Evolutionary conservation across 2,329 filamentous ascomycete genomes (phyloP).

Genomic region (Mariannaea elegans): DNA sequence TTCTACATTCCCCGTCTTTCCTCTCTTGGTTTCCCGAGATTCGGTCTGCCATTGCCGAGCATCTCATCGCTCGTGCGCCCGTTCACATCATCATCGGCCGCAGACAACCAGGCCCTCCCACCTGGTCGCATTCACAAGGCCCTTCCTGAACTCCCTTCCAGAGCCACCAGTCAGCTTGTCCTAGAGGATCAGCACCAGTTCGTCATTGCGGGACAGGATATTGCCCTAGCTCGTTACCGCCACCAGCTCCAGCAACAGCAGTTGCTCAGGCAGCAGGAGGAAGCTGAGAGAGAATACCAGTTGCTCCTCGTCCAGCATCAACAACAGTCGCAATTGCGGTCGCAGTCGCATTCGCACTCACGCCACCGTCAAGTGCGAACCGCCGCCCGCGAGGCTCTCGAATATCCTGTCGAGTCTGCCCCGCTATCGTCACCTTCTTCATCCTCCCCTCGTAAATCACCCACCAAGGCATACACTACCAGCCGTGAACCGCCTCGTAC

Average conservation of each 20-base stretch:
- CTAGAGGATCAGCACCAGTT: constrained; percentile 47
- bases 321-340: constrained; percentile 3
- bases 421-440: constrained; percentile 13
- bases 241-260: constrained; percentile 34
- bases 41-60: constrained; percentile 46
- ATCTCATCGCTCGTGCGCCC: constrained; percentile 30
- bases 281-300: constrained; percentile 31
- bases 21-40: constrained; percentile 45
- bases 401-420: constrained; percentile 9
- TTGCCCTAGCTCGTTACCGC: constrained; percentile 35
- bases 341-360: not conserved
- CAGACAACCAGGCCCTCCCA: constrained; percentile 19
- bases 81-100: constrained; percentile 20
- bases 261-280: constrained; percentile 27
- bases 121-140: constrained; percentile 34
- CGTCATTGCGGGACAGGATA: constrained; percentile 43
- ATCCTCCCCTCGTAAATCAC: constrained; percentile 11
- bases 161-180: constrained; percentile 39
- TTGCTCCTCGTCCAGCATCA: constrained; percentile 25
- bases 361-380: constrained; percentile 25
- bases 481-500: constrained; percentile 17
- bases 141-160: constrained; percentile 38
- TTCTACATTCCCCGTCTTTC: constrained; percentile 55
- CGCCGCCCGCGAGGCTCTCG: constrained; percentile 6
- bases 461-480: constrained; percentile 7